These are phyloP conservation scores for Daphne laureola DNA, from an alignment of 441 rosid species.

Conservation along the genomic window DNA sequence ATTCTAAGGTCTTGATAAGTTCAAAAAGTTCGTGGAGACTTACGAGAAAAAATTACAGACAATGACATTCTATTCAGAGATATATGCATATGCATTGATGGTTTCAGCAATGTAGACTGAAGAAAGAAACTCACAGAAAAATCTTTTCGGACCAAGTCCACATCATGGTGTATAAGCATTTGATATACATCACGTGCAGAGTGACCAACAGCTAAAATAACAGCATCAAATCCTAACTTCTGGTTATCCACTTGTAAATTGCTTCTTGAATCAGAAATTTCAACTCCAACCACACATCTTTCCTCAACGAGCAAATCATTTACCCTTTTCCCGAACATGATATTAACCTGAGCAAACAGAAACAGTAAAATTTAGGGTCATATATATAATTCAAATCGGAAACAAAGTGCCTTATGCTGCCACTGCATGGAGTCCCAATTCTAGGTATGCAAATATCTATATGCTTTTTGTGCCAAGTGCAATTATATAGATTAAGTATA, in stretches of 20 bases:
- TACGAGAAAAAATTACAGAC: neutral
- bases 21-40: neutral
- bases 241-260: slow-evolving; percentile 24
- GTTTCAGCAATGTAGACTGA: neutral
- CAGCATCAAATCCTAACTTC: slow-evolving; percentile 57
- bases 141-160: slow-evolving; percentile 73
- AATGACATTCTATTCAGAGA: slow-evolving; percentile 5
- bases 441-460: too few relatives aligned
- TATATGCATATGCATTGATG: neutral
- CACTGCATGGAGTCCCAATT: too few relatives aligned
- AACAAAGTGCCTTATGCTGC: too few relatives aligned
- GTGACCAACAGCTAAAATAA: slow-evolving; percentile 89
- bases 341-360: slow-evolving; percentile 47
- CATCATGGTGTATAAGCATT: slow-evolving; percentile 82
- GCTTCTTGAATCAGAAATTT: slow-evolving; percentile 49
- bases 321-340: slow-evolving; percentile 75
- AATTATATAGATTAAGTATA: too few relatives aligned
- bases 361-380: slow-evolving; percentile 8
- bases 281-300: slow-evolving; percentile 61
- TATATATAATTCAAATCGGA: neutral
- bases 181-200: slow-evolving; percentile 91
- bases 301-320: slow-evolving; percentile 69
- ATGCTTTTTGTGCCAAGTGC: too few relatives aligned
- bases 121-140: slow-evolving; percentile 62
- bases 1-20: too few relatives aligned